Evolutionary conservation across 108 stramenopile species (phyloP).

Genomic region (Fistulifera pelliculosa): DNA sequence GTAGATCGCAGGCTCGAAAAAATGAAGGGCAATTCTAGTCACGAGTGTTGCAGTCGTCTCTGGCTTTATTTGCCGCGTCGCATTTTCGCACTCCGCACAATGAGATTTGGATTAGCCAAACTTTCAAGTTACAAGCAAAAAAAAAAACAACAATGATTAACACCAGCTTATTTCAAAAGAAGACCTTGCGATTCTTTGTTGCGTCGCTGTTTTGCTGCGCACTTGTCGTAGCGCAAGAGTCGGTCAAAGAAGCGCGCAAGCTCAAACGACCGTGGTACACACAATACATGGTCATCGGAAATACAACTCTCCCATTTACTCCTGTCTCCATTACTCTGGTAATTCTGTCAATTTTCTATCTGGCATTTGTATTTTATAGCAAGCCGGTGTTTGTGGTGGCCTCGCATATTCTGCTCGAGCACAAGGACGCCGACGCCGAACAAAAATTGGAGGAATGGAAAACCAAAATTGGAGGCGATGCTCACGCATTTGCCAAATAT

Average conservation of each 20-base stretch:
- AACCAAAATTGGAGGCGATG: slow-evolving; percentile 28
- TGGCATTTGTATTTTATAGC: neutral
- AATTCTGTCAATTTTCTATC: neutral
- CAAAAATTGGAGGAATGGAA: slow-evolving; percentile 37
- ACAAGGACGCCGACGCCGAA: slow-evolving; percentile 30
- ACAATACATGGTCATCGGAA: slow-evolving; percentile 1
- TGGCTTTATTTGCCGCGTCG: no score
- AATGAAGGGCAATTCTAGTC: no score
- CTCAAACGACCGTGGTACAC: slow-evolving; percentile 4
- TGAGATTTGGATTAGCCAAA: no score
- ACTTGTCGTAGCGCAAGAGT: neutral
- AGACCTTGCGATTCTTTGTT: no score
- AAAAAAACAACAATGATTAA: no score
- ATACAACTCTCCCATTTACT: neutral
- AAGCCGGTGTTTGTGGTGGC: slow-evolving; percentile 9
- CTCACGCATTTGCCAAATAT: slow-evolving; percentile 37
- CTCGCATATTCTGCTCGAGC: slow-evolving; percentile 49
- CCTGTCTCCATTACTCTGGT: neutral
- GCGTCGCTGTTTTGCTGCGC: no score
- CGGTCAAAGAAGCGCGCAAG: neutral
- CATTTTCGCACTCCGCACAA: no score
- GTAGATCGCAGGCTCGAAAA: no score
- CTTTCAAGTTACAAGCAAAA: no score
- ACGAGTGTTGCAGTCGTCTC: no score
- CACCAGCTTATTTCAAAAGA: no score